Evolutionary conservation across 2,329 filamentous ascomycete species (phyloP), one percentile per base, ranked within the genome.

Genomic region (Dendryphion nanum): DNA sequence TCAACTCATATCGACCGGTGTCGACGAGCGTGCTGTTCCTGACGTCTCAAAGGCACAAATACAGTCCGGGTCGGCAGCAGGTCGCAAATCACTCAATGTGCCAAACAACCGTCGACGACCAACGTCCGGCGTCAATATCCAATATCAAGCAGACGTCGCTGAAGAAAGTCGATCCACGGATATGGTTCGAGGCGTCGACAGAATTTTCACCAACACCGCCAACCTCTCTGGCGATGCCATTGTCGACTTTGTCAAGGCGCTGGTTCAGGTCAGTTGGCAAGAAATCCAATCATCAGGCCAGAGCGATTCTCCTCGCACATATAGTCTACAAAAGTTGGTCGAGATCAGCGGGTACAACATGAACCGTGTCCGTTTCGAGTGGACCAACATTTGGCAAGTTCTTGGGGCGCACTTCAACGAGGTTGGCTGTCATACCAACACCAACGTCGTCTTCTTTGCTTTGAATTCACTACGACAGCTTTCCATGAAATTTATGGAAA

Each of bases 271-370:
- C 49, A 97, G 91, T 66, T 97, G 93, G 93, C 91, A 97, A 59
- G 93, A 98, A 66, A 98, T 98, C 58, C 91, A 94, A 62, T 95
- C 93, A 3, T 97, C 93, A 0, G 93, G 93, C 0, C 88, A 91
- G 40, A 96, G 91, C 59, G 93, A 98, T 44, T 94, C 89, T 16
- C 93, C 93, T 8, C 82, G 94, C 38, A 98, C 91, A 6, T 98
- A 96, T 75, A 96, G 90, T 70, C 72, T 98, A 45, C 93, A 98
- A 61, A 98, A 98, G 68, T 81, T 98, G 47, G 94, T 98, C 13
- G 93, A 98, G 67, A 97, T 98, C 66, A 95, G 89, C 64, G 96
- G 95, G 67, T 98, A 98, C 79, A 98, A 98, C 72, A 98, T 98
- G 93, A 89, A 88, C 42, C 83, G 93, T 74, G 91, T 98, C 23